Evolutionary conservation across 2,329 filamentous ascomycete species (phyloP), one percentile per base, ranked within the genome.

Genomic region (Mycosphaerelloides madeirae): DNA sequence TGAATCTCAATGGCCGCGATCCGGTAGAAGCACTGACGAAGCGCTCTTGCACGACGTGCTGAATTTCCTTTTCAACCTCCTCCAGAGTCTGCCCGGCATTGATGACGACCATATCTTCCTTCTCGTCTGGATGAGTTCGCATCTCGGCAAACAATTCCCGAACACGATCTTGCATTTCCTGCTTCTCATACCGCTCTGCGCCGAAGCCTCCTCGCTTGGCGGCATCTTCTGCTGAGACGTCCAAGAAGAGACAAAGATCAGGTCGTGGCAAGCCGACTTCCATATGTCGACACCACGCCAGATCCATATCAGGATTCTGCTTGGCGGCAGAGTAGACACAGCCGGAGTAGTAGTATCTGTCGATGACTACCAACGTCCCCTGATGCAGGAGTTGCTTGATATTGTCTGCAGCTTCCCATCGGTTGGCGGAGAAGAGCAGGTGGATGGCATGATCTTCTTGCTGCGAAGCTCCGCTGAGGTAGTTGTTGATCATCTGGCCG

Each of bases 331-430:
- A 88, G 71, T 97, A 98, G 38, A 96, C 88, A 45, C 90, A 86
- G 42, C 93, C 93, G 15, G 86, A 93, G 72, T 95, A 91, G 65
- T 94, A 95, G 71, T 97, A 98, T 37, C 93, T 83, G 67, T 98
- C 93, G 55, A 91, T 83, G 31, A 98, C 74, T 25, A 98, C 76
- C 0, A 81, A 93, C 15, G 76, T 82, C 7, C 91, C 90, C 1
- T 72, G 65, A 1, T 72, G 68, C 5, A 96, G 71, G 6, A 64
- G 61, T 16, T 57, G 38, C 49, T 60, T 54, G 22, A 74, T 73
- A 1, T 62, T 63, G 31, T 62, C 68, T 61, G 66, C 70, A 35
- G 72, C 65, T 62, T 95, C 90, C 90, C 90, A 95, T 37, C 90
- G 78, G 64, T 96, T 96, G 8, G 90, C 88, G 47, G 84, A 88